phyloP scores from a whole-genome alignment of 495 filamentous ascomycete species.

The Chaetomium tenue region DNA sequence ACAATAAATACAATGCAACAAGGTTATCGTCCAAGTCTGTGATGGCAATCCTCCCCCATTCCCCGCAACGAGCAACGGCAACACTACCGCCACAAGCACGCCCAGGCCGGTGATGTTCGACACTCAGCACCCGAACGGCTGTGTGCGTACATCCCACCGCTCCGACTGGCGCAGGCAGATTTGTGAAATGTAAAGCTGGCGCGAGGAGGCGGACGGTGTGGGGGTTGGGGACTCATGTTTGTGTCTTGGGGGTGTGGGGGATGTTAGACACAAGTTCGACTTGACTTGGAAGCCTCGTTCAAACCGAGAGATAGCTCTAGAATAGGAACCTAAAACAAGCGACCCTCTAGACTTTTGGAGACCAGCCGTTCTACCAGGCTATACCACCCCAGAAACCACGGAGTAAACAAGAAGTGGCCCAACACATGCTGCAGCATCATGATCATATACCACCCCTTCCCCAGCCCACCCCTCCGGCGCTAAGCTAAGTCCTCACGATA shows the following conservation, averaged over 20 bases:
- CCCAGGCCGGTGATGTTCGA: constrained; percentile 53
- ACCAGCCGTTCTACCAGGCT: constrained; percentile 5
- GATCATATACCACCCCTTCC: not conserved
- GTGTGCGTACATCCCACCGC: constrained; percentile 52
- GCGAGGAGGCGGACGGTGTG: constrained; percentile 35
- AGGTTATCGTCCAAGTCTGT: no score
- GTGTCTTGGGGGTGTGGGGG: constrained; percentile 34
- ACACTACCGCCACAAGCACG: constrained; percentile 39
- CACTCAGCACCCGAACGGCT: constrained; percentile 49
- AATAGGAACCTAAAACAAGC: not conserved
- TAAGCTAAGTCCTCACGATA: constrained; percentile 39
- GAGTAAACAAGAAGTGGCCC: not conserved
- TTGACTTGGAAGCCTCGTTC: not conserved
- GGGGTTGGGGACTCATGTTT: constrained; percentile 50
- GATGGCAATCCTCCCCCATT: not conserved
- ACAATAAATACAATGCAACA: not conserved
- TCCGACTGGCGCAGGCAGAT: no score
- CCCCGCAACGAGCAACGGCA: no score
- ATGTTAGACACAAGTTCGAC: constrained; percentile 9
- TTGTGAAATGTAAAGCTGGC: no score
- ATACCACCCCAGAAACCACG: not conserved
- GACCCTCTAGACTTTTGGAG: not conserved
- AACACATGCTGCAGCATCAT: not conserved
- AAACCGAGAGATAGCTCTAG: not conserved
- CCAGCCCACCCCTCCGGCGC: no score